A percentile compares a stretch with the other conserved stretches of the same genome.
These are phyloP conservation scores for Massospora cicadina DNA, from an alignment of 371 early-diverging fungal species.

Conservation along the genomic window DNA sequence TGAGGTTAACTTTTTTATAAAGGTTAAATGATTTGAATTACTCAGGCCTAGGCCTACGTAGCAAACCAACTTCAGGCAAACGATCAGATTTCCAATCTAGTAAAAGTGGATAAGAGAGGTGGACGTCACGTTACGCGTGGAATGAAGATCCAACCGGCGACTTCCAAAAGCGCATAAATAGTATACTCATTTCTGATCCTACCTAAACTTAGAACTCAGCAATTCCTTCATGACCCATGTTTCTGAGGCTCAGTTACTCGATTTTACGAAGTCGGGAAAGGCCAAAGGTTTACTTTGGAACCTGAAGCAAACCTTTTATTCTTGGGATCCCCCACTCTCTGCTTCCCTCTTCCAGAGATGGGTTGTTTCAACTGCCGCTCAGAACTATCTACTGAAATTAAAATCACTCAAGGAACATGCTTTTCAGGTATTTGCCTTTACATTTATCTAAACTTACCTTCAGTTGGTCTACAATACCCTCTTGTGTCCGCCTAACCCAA, in stretches of 20 bases:
- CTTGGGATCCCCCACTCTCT: not conserved
- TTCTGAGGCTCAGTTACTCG: not conserved
- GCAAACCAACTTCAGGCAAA: too few relatives aligned
- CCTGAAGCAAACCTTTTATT: not conserved
- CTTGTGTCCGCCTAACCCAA: not conserved
- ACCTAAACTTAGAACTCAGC: not conserved
- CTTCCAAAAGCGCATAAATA: too few relatives aligned
- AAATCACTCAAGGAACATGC: not conserved
- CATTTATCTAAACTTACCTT: not conserved
- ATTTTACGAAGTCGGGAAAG: not conserved
- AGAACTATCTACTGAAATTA: not conserved
- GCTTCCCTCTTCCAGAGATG: not conserved
- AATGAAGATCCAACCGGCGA: too few relatives aligned
- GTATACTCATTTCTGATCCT: too few relatives aligned
- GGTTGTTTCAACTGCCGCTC: not conserved
- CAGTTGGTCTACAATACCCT: not conserved
- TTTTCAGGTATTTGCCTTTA: not conserved
- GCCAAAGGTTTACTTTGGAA: not conserved
- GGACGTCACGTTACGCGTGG: too few relatives aligned
- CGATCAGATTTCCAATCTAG: too few relatives aligned
- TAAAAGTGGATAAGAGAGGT: too few relatives aligned
- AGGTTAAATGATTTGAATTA: too few relatives aligned
- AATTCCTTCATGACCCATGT: not conserved
- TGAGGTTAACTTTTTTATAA: too few relatives aligned
- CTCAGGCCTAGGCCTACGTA: too few relatives aligned